phyloP scores from a whole-genome alignment of 345 rosid genomes.

The Cardamine resedifolia region DNA sequence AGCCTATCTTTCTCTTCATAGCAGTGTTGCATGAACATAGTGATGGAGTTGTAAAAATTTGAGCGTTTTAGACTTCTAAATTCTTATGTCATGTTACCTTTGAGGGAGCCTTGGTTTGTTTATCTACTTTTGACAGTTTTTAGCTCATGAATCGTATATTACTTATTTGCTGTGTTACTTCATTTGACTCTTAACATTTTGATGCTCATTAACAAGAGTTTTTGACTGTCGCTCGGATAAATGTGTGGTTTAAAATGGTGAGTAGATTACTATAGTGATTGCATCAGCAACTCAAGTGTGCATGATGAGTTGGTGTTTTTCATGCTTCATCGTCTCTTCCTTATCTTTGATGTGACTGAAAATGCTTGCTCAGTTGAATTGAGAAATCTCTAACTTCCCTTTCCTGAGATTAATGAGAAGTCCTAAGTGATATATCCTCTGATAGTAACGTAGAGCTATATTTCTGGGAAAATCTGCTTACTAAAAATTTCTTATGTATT shows the following conservation, averaged over 20 bases:
- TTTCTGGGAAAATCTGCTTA: no score
- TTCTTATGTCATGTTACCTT: background rate
- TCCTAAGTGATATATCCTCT: no score
- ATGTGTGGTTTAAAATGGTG: no score
- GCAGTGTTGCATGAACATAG: background rate
- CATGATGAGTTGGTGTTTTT: no score
- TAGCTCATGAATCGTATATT: background rate
- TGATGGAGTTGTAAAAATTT: background rate
- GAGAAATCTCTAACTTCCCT: no score
- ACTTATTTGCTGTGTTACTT: background rate
- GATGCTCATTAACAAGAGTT: background rate
- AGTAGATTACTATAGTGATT: no score
- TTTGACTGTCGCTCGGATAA: background rate
- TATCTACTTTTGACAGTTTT: background rate
- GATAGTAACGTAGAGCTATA: no score
- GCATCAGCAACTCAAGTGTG: no score
- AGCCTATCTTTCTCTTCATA: background rate
- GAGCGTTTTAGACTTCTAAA: background rate
- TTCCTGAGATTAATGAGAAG: no score
- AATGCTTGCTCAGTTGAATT: no score
- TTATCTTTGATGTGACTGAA: no score
- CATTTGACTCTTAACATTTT: background rate
- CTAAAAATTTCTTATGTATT: background rate
- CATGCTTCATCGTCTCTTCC: no score
- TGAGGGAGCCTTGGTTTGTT: background rate